A percentile compares a stretch with the other conserved stretches of the same genome.
phyloP scores from a whole-genome alignment of 2,329 filamentous ascomycete species.

The Epichloe amarillans region DNA sequence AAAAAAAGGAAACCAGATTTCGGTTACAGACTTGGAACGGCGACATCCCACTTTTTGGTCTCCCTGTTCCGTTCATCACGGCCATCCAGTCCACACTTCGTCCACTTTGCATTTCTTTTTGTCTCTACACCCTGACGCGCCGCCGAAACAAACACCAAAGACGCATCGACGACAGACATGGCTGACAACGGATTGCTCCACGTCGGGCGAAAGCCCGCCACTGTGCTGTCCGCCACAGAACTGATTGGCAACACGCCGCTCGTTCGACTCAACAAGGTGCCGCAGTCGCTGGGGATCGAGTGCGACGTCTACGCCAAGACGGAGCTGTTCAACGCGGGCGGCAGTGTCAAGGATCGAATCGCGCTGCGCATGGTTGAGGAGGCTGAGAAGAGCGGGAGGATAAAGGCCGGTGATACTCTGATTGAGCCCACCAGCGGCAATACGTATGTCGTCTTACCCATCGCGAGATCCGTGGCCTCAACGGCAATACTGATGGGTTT shows the following conservation, averaged over 20 bases:
- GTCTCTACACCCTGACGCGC: too few relatives aligned
- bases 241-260: constrained; percentile 95
- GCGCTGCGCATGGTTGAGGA: constrained; percentile 95
- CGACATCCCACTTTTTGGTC: too few relatives aligned
- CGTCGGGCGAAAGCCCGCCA: constrained; percentile 18
- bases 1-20: too few relatives aligned
- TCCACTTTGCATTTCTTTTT: neutral
- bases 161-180: neutral
- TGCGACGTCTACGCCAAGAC: constrained; percentile 83
- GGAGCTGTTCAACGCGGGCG: constrained; percentile 87
- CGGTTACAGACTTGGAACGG: too few relatives aligned
- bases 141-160: neutral
- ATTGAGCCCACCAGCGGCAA: constrained; percentile 98
- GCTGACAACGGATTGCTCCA: constrained; percentile 3
- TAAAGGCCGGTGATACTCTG: constrained; percentile 92
- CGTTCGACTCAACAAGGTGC: constrained; percentile 84
- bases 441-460: constrained; percentile 37
- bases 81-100: too few relatives aligned
- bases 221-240: constrained; percentile 55
- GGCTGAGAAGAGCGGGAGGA: constrained; percentile 79
- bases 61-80: too few relatives aligned
- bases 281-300: constrained; percentile 78
- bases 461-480: neutral
- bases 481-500: neutral
- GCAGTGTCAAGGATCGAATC: constrained; percentile 90